Conservation (phyloP, 352 stramenopile species). For the Globisporangium paddicum region DNA sequence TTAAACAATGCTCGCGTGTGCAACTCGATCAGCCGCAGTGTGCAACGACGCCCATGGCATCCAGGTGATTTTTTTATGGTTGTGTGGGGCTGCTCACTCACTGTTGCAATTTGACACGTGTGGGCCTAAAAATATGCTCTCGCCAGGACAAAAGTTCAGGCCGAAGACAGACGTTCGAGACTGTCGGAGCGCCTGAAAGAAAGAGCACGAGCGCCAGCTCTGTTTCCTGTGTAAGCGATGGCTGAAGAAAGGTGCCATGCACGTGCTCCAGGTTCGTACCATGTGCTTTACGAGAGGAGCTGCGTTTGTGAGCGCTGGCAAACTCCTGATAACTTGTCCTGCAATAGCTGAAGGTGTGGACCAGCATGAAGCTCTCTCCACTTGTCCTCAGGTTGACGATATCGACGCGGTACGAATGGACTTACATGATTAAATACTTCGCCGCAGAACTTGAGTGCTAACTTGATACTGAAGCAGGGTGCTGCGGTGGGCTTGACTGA, state of each 20-base stretch:
- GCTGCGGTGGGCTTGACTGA: neutral
- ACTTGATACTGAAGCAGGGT: neutral
- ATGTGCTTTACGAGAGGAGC: neutral
- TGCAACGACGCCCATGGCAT: neutral
- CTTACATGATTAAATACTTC: neutral
- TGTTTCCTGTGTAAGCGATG: neutral
- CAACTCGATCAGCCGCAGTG: neutral
- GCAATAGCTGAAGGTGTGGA: neutral
- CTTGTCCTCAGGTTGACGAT: neutral
- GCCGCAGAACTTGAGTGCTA: neutral
- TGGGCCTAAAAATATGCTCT: neutral
- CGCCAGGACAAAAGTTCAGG: neutral
- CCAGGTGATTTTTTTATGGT: neutral
- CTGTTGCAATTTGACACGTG: neutral
- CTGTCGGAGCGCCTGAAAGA: neutral
- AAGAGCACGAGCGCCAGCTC: neutral
- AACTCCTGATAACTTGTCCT: no score
- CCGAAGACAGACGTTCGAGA: no score
- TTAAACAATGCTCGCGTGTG: slow-evolving; percentile 3
- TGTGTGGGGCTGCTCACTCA: no score
- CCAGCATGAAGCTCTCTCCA: neutral
- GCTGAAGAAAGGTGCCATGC: neutral
- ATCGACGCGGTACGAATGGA: neutral
- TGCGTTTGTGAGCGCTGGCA: no score
- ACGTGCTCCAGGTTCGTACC: neutral